Base-by-base conservation (phyloP, 2,329 filamentous ascomycete species). In the Cercospora janseana region DNA sequence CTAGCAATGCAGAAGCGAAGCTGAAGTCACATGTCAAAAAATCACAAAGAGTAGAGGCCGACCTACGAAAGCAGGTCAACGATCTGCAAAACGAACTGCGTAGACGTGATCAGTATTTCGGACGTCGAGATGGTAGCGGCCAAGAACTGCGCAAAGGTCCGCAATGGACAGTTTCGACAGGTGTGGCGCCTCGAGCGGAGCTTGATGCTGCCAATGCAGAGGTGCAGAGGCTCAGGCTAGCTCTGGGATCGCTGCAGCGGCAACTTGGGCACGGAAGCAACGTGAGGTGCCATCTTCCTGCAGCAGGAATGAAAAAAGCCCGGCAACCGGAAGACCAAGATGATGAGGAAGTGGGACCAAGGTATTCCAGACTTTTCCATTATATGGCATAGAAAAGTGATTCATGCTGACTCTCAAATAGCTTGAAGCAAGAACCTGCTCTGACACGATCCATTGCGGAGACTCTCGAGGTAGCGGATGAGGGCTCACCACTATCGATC, bases 321-420 rank as follows among this genome's bases (percentile, higher is more conserved):
- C 49, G 46, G 12, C 46, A 46, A 12, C 24, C 46, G 5, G 29
- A 51, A 24, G 46, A 51, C 15, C 49, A 55, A 24, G 58, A 62
- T 26, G 56, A 60, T 38, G 57, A 59, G 13, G 51, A 60, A 31
- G 29, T 32, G 12, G 37, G 42, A 16, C 44, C 42, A 5, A 37
- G 31, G 44, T 46, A 15, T 28, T 27, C 9, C 6, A 8, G 12
- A 5, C 18, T 27, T 1, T 38, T 6, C 15, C 10, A n/a, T n/a
- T n/a, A n/a, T n/a, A n/a, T 37, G 15, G 4, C 13, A 24, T 10
- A n/a, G n/a, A n/a, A n/a, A n/a, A n/a, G 6, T 6, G 3, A 18
- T 13, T 18, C 13, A 9, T 31, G 6, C 41, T 44, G 41, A 44
- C n/a, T 15, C 18, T 4, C 5, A 24, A 3, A 40, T 26, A 46